Base-by-base conservation (phyloP, 768 basidiomycete genomes). In the Thelephora ganbajun region DNA sequence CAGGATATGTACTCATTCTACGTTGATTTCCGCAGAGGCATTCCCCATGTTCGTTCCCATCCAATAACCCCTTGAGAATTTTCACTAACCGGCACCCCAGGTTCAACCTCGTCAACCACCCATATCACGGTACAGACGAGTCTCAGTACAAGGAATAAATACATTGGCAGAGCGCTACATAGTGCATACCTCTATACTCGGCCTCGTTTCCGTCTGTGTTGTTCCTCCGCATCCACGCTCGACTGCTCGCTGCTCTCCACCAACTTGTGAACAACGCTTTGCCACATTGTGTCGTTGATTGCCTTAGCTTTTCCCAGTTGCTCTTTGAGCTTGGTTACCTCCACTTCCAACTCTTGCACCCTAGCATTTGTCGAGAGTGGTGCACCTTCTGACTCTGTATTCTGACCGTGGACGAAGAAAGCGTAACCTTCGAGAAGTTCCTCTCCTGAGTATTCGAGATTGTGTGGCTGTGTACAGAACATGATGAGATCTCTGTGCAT, bases 231-330 rank as follows among this genome's bases (percentile, higher is more conserved):
- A 6, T 52, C 47, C 36, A 55, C 55, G 16, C 39, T 14, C 11
- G 22, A 51, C 30, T 57, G 55, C 33, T 52, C 51, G 42, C 9
- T 11, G 16, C 66, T 64, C n/a, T 62, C 59, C 2, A 83, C 64
- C 12, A 80, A 63, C 41, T 66, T 73, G 53, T 83, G 79, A 23
- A 93, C 83, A 1, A 91, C 75, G 2, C 73, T 76, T 53, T 86
- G 83, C 93, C 93, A 96, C 83, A 96, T 94, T 46, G 74, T 71
- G 57, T 96, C 90, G 56, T 96, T 97, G 50, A 96, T 72, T n/a
- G 82, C 77, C 58, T 91, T 89, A 4, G 93, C 93, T 59, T 79
- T 81, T 22, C 77, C 76, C 5, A 97, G 67, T 51, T 90, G 81
- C 42, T 77, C 74, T 42, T 71, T 74, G 49, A 94, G 62, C 20